Conservation (phyloP, 1,139 yeast species). For the Nadsonia starkeyi-henricii region DNA sequence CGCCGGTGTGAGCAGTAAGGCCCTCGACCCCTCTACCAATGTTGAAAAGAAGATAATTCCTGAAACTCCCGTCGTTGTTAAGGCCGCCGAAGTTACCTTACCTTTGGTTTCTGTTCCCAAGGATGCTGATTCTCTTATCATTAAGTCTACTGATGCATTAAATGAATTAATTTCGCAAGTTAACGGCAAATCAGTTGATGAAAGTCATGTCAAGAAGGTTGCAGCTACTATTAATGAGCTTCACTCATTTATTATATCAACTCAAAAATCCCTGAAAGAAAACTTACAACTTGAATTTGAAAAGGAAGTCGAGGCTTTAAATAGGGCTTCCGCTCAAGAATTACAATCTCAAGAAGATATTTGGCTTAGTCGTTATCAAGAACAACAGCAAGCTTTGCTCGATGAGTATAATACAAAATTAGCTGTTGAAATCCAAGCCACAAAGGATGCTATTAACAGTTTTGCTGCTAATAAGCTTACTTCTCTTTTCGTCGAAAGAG, state of each 20-base stretch:
- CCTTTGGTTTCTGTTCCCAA: constrained; percentile 19
- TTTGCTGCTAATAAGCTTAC: constrained; percentile 70
- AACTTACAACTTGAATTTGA: constrained; percentile 13
- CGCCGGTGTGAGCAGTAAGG: constrained; percentile 23
- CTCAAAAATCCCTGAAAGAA: constrained; percentile 15
- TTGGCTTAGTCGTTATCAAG: constrained; percentile 42
- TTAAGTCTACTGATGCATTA: constrained; percentile 34
- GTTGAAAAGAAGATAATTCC: neutral
- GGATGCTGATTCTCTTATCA: constrained; percentile 34
- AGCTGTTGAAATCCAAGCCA: constrained; percentile 51
- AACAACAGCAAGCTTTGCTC: constrained; percentile 52
- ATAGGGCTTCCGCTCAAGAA: constrained; percentile 22
- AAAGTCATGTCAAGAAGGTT: constrained; percentile 17
- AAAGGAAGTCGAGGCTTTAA: constrained; percentile 15
- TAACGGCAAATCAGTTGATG: constrained; percentile 26
- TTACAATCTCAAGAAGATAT: constrained; percentile 38
- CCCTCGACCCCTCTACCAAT: constrained; percentile 6
- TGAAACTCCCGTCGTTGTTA: neutral
- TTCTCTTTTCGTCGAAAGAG: constrained; percentile 56
- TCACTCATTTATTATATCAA: constrained; percentile 15
- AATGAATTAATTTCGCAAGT: constrained; percentile 40
- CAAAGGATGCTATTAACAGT: constrained; percentile 51
- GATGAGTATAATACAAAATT: constrained; percentile 48
- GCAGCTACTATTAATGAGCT: constrained; percentile 18
- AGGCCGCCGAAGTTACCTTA: constrained; percentile 9